Conservation (phyloP, 2,329 filamentous ascomycete genomes). For the Penicillium sp. region DNA sequence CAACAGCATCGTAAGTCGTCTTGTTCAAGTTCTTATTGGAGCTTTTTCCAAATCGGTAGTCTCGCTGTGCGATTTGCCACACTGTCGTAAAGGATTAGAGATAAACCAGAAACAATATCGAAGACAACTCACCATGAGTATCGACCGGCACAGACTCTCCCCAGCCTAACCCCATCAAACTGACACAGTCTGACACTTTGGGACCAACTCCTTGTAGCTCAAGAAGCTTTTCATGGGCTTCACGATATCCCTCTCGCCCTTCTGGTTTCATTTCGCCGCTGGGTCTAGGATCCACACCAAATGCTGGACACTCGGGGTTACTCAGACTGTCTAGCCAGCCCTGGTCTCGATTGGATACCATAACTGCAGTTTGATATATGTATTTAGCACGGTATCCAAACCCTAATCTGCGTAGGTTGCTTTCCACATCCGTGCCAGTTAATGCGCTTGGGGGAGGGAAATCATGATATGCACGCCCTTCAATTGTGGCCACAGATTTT, state of each 20-base stretch:
- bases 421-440: constrained; percentile 72
- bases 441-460: constrained; percentile 77
- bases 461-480: constrained; percentile 74
- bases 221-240: constrained; percentile 78
- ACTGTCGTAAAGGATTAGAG: constrained; percentile 50
- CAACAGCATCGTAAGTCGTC: constrained; percentile 83
- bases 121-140: constrained; percentile 65
- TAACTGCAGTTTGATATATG: constrained; percentile 78
- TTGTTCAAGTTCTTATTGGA: constrained; percentile 86
- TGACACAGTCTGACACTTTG: constrained; percentile 96
- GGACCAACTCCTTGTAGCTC: constrained; percentile 85
- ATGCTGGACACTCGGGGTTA: constrained; percentile 70
- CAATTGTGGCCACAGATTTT: constrained; percentile 68
- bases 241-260: constrained; percentile 66
- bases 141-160: constrained; percentile 93
- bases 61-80: constrained; percentile 95
- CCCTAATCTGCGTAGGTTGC: constrained; percentile 74
- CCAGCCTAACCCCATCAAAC: constrained; percentile 94
- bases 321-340: constrained; percentile 76
- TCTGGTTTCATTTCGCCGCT: constrained; percentile 53
- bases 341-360: constrained; percentile 65
- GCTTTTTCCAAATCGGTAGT: constrained; percentile 86
- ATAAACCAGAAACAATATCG: background rate
- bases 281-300: constrained; percentile 47
- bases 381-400: constrained; percentile 97